phyloP scores from a whole-genome alignment of 1,139 yeast species.

The Candida tetrigidarum region DNA sequence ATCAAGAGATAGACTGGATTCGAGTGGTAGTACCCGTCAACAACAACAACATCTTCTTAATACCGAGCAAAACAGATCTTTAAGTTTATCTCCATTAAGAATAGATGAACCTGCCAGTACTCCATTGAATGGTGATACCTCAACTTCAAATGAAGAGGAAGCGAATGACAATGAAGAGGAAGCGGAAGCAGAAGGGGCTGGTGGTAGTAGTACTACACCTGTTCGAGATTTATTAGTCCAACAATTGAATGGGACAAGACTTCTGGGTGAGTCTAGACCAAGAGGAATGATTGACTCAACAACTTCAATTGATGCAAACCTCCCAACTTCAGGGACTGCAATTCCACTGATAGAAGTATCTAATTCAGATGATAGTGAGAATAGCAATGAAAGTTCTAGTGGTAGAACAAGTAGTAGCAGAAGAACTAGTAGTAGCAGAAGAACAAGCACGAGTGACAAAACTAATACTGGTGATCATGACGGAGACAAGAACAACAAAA shows the following conservation, averaged over 20 bases:
- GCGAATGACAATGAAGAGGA: no score
- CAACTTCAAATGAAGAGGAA: no score
- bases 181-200: no score
- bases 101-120: constrained; percentile 18
- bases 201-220: constrained; percentile 24
- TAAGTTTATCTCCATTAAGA: constrained; percentile 19
- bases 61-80: constrained; percentile 16
- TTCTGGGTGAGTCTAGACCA: background rate
- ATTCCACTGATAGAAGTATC: constrained; percentile 7
- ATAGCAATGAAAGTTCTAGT: constrained; percentile 12
- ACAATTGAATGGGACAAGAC: constrained; percentile 18
- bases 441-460: no score
- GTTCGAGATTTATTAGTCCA: constrained; percentile 24
- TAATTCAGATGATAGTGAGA: constrained; percentile 10
- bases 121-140: no score
- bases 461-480: no score
- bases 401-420: no score
- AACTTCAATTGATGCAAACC: constrained; percentile 1
- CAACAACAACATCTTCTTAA: background rate
- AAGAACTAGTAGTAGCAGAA: no score
- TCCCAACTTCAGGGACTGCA: constrained; percentile 4
- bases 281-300: constrained; percentile 3
- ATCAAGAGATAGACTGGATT: constrained; percentile 2
- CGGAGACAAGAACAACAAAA: no score
- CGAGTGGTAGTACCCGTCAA: no score